phyloP scores from a whole-genome alignment of 768 basidiomycete genomes.

The Xerocomus brunneocitrinus region DNA sequence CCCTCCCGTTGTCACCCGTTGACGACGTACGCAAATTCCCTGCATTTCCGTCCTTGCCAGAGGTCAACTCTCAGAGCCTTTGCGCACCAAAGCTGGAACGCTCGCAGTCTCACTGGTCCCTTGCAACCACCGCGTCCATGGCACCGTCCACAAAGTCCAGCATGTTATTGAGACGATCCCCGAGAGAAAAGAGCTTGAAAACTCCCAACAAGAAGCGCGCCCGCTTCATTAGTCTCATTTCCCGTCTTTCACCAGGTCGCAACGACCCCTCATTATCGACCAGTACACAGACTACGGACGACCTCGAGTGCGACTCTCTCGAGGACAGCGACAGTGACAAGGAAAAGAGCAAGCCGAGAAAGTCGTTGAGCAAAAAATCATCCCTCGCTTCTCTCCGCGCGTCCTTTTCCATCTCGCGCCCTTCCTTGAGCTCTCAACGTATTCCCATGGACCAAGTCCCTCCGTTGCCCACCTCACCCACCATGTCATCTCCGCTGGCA shows the following conservation, averaged over 20 bases:
- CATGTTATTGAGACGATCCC: slow-evolving; percentile 5
- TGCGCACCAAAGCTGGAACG: slow-evolving; percentile 1
- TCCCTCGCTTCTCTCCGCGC: slow-evolving; percentile 29
- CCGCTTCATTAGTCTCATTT: slow-evolving; percentile 31
- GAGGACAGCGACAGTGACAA: slow-evolving; percentile 21
- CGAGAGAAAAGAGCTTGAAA: slow-evolving; percentile 22
- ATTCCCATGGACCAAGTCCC: slow-evolving; percentile 24
- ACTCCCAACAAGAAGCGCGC: slow-evolving; percentile 26
- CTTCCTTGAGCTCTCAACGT: slow-evolving; percentile 28
- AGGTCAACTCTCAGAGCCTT: not conserved
- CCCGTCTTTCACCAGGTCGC: slow-evolving; percentile 30
- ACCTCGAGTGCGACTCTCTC: slow-evolving; percentile 8
- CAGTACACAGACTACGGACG: not conserved
- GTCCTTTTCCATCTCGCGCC: slow-evolving; percentile 28
- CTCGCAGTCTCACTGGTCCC: slow-evolving; percentile 26
- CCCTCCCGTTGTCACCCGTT: slow-evolving; percentile 24
- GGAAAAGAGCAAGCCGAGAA: slow-evolving; percentile 12
- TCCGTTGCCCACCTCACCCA: slow-evolving; percentile 27
- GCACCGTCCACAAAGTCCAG: slow-evolving; percentile 13
- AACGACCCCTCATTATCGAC: slow-evolving; percentile 11
- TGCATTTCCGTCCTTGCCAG: not conserved
- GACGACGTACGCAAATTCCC: slow-evolving; percentile 3
- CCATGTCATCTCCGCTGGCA: slow-evolving; percentile 3
- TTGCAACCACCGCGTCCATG: slow-evolving; percentile 30
- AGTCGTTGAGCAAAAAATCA: slow-evolving; percentile 26